Evolutionary conservation across 2,329 filamentous ascomycete genomes (phyloP).

Genomic region (Mollisiaceae sp.): DNA sequence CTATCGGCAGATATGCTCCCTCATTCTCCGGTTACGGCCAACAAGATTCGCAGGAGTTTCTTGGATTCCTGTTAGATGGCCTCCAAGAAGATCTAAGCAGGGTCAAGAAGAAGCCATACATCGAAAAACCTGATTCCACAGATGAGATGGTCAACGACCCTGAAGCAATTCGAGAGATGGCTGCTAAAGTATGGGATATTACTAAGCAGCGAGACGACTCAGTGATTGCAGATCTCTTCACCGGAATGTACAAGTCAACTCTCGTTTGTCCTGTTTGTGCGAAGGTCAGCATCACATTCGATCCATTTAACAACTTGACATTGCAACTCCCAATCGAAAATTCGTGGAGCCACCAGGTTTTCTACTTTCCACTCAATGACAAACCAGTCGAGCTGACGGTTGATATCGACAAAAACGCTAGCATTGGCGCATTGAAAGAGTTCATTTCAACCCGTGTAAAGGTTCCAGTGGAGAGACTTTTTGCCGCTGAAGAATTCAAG

Average conservation of each 20-base stretch:
- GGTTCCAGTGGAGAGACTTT: constrained; percentile 68
- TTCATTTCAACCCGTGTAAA: constrained; percentile 71
- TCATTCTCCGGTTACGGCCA: constrained; percentile 94
- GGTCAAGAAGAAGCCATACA: constrained; percentile 94
- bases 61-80: constrained; percentile 92
- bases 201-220: constrained; percentile 93
- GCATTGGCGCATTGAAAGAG: constrained; percentile 70
- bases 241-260: constrained; percentile 97
- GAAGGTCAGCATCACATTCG: constrained; percentile 98
- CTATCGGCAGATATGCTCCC: constrained; percentile 79
- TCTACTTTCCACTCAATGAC: constrained; percentile 78
- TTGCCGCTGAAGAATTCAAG: constrained; percentile 82
- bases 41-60: constrained; percentile 96
- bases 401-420: constrained; percentile 79
- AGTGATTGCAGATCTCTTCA: constrained; percentile 93
- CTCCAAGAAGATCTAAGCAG: constrained; percentile 95
- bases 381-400: constrained; percentile 73
- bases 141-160: constrained; percentile 91
- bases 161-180: constrained; percentile 80
- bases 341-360: constrained; percentile 76
- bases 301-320: constrained; percentile 94
- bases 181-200: constrained; percentile 87
- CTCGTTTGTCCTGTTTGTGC: constrained; percentile 88
- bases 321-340: constrained; percentile 88
- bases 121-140: constrained; percentile 96